phyloP scores from a whole-genome alignment of 768 basidiomycete genomes.

The Collybia nuda region DNA sequence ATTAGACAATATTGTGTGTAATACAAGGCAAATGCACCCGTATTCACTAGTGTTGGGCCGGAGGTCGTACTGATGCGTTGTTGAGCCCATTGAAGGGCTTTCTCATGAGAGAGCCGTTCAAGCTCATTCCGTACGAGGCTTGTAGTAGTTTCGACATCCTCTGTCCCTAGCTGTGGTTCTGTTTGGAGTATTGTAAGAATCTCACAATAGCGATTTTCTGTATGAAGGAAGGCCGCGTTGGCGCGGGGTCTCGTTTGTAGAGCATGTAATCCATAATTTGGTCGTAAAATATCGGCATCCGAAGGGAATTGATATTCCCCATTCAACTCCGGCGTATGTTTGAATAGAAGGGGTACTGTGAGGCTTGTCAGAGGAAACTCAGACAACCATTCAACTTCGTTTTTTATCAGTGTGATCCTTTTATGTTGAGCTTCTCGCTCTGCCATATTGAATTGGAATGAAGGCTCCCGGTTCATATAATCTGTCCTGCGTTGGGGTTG shows the following conservation, averaged over 20 bases:
- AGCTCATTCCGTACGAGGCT: slow-evolving; percentile 10
- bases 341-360: slow-evolving; percentile 9
- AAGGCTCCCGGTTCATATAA: not conserved
- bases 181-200: slow-evolving; percentile 4
- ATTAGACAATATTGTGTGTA: not conserved
- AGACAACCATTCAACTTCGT: not conserved
- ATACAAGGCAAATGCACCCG: slow-evolving; percentile 6
- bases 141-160: slow-evolving; percentile 1
- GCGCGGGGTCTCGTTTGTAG: not conserved
- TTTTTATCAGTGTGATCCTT: not conserved
- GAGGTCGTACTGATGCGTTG: slow-evolving; percentile 2
- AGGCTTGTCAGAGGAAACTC: not conserved
- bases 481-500: not conserved
- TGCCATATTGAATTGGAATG: not conserved
- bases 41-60: slow-evolving; percentile 8
- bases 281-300: not conserved
- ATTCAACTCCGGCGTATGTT: slow-evolving; percentile 5
- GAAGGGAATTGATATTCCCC: slow-evolving; percentile 2
- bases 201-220: slow-evolving; percentile 4
- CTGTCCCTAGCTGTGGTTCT: not conserved
- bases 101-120: slow-evolving; percentile 7
- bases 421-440: not conserved
- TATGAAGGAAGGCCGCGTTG: slow-evolving; percentile 4
- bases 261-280: slow-evolving; percentile 5
- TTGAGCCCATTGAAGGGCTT: slow-evolving; percentile 16